Base-by-base conservation (phyloP, 1,139 yeast species). In the Debaryomyces sp. region DNA sequence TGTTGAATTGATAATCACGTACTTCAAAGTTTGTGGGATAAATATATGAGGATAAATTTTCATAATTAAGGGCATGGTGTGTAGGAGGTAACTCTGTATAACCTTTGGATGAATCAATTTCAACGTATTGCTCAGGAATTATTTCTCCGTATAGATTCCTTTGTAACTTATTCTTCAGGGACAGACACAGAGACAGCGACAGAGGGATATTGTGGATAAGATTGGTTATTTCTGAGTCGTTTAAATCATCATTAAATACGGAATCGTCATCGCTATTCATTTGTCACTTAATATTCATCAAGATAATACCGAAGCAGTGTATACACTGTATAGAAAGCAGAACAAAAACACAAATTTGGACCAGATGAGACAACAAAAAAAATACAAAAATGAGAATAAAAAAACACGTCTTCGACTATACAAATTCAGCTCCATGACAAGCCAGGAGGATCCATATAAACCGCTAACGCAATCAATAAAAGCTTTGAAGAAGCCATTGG, bases 11-110 rank as follows among this genome's bases (percentile, higher is more conserved):
- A 63, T 95, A 95, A 53, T 89, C 96, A 60, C 99, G 80, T 1
- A 87, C 74, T 52, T 89, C 89, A 54, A 82, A 80, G 62, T 94
- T 94, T 1, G 91, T 84, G 0, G 99, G 99, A 63, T 94, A 95
- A 0, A 89, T 72, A 61, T 85, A 90, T 0, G 82, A 73, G 15
- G 60, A 55, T 4, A 83, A 62, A 35, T 66, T 68, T n/a, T 66
- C 70, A 27, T 61, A 57, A 55, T 81, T 73, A 32, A 81, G 66
- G 9, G 60, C 62, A 57, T 85, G 89, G 53, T 81, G 87, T 0
- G 84, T 79, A 1, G 81, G 75, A 2, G 64, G 43, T 6, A 40
- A 33, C 5, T 40, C 27, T 26, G 27, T 21, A 33, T 34, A 10
- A 8, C 26, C n/a, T 27, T 13, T 18, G 6, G 27, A 9, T 12